Evolutionary conservation across 1,284 basidiomycete genomes (phyloP).

Genomic region (Apiotrichum gracile): DNA sequence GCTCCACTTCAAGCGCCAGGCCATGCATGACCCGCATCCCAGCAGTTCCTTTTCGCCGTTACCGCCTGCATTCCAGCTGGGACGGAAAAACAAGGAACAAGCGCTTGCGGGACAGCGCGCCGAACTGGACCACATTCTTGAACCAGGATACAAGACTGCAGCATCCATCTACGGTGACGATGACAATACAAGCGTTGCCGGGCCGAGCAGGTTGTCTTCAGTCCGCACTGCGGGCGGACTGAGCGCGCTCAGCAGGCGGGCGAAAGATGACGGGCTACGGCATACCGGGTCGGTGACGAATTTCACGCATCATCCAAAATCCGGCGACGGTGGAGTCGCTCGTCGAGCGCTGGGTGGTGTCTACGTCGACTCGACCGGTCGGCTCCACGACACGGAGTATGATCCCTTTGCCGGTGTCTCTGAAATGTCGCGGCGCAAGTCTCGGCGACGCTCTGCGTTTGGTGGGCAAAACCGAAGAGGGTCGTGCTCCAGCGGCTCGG

Average conservation of each 20-base stretch:
- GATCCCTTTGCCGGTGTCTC: constrained; percentile 45
- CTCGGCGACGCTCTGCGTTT: constrained; percentile 37
- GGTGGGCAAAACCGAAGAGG: constrained; percentile 29
- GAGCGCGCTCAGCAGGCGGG: constrained; percentile 12
- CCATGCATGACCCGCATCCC: constrained; percentile 35
- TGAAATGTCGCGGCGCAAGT: constrained; percentile 36
- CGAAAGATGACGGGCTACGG: constrained; percentile 13
- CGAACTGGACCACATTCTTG: constrained; percentile 42
- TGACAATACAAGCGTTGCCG: constrained; percentile 24
- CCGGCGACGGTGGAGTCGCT: not conserved
- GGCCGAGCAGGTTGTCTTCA: constrained; percentile 23
- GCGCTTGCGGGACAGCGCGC: constrained; percentile 33
- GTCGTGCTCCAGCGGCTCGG: constrained; percentile 9
- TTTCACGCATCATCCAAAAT: not conserved
- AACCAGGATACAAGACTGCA: constrained; percentile 34
- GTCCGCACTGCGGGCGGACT: constrained; percentile 32
- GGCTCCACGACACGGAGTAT: constrained; percentile 46
- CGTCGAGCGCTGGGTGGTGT: constrained; percentile 21
- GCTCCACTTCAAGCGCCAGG: constrained; percentile 33
- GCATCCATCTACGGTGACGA: constrained; percentile 19
- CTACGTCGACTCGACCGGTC: constrained; percentile 41
- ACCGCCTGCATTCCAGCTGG: constrained; percentile 35
- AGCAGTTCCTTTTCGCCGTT: constrained; percentile 34
- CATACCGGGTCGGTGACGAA: constrained; percentile 5
- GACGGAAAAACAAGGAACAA: constrained; percentile 31